Evolutionary conservation across 495 filamentous ascomycete genomes (phyloP).

Genomic region (Rhypophila decipiens): DNA sequence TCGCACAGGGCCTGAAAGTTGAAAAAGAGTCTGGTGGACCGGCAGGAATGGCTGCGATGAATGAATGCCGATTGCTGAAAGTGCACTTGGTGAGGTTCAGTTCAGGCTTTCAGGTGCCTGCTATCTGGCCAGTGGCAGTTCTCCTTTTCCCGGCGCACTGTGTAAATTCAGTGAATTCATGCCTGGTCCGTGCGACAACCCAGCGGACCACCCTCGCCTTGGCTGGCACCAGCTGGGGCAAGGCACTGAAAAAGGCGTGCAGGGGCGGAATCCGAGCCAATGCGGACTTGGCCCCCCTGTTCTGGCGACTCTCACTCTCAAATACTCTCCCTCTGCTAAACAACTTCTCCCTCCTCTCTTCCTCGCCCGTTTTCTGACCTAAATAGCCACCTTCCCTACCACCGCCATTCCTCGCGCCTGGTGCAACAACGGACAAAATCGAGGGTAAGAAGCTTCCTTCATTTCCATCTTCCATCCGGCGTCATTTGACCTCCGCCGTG

Average conservation of each 20-base stretch:
- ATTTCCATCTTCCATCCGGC: not conserved
- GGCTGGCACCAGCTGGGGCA: constrained; percentile 2
- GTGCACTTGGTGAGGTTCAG: too few species aligned
- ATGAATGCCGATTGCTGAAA: too few species aligned
- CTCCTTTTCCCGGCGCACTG: constrained; percentile 11
- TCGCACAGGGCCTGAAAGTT: too few species aligned
- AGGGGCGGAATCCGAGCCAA: constrained; percentile 3
- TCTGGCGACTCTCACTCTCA: constrained; percentile 5
- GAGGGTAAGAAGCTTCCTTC: constrained; percentile 14
- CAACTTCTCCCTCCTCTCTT: constrained; percentile 13
- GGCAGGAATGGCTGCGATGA: too few species aligned
- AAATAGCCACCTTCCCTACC: constrained; percentile 6
- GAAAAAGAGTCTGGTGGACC: too few species aligned
- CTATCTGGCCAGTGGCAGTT: not conserved
- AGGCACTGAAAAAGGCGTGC: constrained; percentile 1
- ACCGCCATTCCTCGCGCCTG: constrained; percentile 7
- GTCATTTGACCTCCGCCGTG: not conserved
- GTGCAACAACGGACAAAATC: constrained; percentile 6
- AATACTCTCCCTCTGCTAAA: constrained; percentile 7
- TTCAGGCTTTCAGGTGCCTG: too few species aligned
- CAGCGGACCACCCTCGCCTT: constrained; percentile 12
- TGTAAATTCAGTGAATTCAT: constrained; percentile 5
- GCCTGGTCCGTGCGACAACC: constrained; percentile 1
- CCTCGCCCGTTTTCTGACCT: constrained; percentile 10
- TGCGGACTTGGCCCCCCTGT: not conserved